These are phyloP conservation scores for Bryopsis sp. DNA, from an alignment of 139 green algal genomes.

Conservation along the genomic window DNA sequence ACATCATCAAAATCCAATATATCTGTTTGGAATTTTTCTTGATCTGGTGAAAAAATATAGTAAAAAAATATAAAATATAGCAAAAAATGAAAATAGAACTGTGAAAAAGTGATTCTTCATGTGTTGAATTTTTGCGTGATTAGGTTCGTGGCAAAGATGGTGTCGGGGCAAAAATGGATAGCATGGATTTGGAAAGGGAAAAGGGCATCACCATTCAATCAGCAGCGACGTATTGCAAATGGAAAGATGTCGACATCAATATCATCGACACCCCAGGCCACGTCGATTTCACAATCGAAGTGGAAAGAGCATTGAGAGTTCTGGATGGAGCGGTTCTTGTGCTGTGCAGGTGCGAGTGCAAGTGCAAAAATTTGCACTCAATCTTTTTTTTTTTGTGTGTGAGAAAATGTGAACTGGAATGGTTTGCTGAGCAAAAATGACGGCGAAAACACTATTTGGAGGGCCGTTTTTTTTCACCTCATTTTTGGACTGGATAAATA, in stretches of 20 bases:
- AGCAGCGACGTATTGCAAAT: conserved; percentile 83
- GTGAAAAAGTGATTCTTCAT: background rate
- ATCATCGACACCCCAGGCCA: conserved; percentile 97
- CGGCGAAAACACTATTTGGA: no score
- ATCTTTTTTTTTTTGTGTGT: no score
- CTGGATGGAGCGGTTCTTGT: conserved; percentile 96
- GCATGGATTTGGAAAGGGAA: conserved; percentile 97
- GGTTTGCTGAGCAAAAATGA: no score
- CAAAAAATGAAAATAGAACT: no score
- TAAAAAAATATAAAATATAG: no score
- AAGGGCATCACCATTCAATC: conserved; percentile 99
- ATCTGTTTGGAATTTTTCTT: no score
- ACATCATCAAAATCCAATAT: no score
- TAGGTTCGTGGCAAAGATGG: conserved; percentile 93
- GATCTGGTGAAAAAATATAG: no score
- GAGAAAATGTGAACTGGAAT: no score
- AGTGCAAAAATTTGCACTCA: conserved; percentile 25
- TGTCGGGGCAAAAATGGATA: conserved; percentile 98
- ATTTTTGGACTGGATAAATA: no score
- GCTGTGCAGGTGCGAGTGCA: conserved; percentile 69
- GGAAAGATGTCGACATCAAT: conserved; percentile 94
- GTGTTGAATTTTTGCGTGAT: background rate
- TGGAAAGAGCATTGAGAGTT: conserved; percentile 92
- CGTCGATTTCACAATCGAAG: conserved; percentile 99
- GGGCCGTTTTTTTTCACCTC: no score